A percentile compares a stretch with the other conserved stretches of the same genome.
Conservation (phyloP, 805 yeast genomes). For the Pichia nakasei region DNA sequence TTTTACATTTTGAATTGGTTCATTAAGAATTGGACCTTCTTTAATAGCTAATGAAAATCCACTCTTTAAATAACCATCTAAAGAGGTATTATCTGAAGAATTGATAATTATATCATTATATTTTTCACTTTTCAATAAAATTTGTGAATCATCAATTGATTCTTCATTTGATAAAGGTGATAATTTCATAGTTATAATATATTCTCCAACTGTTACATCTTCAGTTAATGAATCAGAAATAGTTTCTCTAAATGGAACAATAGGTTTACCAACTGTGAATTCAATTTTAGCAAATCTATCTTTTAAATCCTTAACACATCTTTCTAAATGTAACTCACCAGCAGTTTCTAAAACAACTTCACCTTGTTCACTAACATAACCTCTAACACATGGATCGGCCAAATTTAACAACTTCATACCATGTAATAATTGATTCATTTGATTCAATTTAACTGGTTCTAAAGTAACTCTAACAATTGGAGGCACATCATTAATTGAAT, state of each 20-base stretch:
- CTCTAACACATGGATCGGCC: slow-evolving; percentile 93
- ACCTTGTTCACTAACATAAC: slow-evolving; percentile 79
- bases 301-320: slow-evolving; percentile 83
- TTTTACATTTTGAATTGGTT: slow-evolving; percentile 77
- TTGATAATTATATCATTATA: slow-evolving; percentile 69
- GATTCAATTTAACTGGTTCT: slow-evolving; percentile 86
- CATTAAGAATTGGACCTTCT: slow-evolving; percentile 85
- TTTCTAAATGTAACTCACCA: slow-evolving; percentile 91
- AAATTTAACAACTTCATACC: slow-evolving; percentile 74
- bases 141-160: neutral
- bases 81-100: slow-evolving; percentile 17
- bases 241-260: slow-evolving; percentile 90
- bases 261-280: slow-evolving; percentile 80
- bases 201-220: neutral
- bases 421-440: slow-evolving; percentile 62
- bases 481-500: slow-evolving; percentile 63
- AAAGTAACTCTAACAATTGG: slow-evolving; percentile 93
- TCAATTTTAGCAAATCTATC: slow-evolving; percentile 92
- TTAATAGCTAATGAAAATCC: slow-evolving; percentile 79
- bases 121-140: slow-evolving; percentile 24
- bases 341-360: slow-evolving; percentile 92
- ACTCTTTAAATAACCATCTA: slow-evolving; percentile 26
- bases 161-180: slow-evolving; percentile 15
- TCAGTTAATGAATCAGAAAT: slow-evolving; percentile 31
- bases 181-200: slow-evolving; percentile 25